Evolutionary conservation across 2,329 filamentous ascomycete species (phyloP), one percentile per base, ranked within the genome.

Genomic region (Verticillium albo-atrum): DNA sequence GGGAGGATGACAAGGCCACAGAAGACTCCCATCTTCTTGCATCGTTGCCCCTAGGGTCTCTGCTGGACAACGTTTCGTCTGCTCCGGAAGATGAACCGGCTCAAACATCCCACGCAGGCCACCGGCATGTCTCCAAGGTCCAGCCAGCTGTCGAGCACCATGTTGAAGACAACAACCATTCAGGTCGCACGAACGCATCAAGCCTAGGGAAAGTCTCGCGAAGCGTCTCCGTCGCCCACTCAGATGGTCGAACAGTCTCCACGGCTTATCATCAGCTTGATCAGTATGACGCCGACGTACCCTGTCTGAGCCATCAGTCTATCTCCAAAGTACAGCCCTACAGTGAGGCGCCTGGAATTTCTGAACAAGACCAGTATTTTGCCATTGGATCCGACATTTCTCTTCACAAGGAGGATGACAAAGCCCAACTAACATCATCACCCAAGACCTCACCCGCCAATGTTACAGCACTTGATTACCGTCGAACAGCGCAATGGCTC

Each of bases 401-500:
- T 12, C 37, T 53, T 23, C 23, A 51, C 6, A 32, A 58, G 7
- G 61, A 56, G 6, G 37, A 23, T 3, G 42, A 27, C 17, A 58
- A 58, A n/a, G 9, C 51, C 54, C 15, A 60, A 25, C 25, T 15
- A n/a, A n/a, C 54, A 52, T 57, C 25, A 26, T n/a, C 56, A 23
- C 65, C 68, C 20, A 68, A 63, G 30, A 68, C 60, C 6, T 69
- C 72, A 17, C 62, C 67, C 14, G 59, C 61, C 10, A 53, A 7
- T 63, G 64, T 28, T 70, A 47, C 71, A 12, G 57, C 72, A 1
- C 57, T 74, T 17, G 68, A 75, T 59, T 73, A 72, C 58, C 68
- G 65, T 25, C 68, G 71, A 27, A 73, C 73, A 12, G 63, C 67
- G 9, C 63, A 69, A 27, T 77, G 73, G 75, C 63, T 75, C 9